Base-by-base conservation (phyloP, 345 rosid genomes). In the Eutrema heterophyllum region DNA sequence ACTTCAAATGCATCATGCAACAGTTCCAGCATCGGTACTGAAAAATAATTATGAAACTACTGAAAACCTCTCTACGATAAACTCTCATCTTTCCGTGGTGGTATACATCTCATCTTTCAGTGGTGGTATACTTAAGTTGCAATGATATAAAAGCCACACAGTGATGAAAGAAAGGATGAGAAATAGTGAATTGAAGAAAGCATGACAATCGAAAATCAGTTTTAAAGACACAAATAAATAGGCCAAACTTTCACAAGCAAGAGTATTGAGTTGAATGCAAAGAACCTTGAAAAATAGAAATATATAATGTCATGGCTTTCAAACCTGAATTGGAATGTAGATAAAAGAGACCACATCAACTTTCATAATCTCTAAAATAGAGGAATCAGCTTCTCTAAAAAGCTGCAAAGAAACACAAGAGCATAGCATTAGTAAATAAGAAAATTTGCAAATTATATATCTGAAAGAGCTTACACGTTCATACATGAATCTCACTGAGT, bases 401-500 rank as follows among this genome's bases (percentile, higher is more conserved):
- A 95, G 81, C 99, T 95, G 91, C 80, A 86, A 85, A 49, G 73
- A 79, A 59, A 33, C 39, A 84, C 58, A 68, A 59, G 64, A 74
- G 53, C 62, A 78, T 54, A 63, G 9, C 62, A 56, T 67, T 12
- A 52, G 36, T 71, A 61, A 73, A 60, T 43, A 73, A 68, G 49
- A 26, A 38, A 29, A 61, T 14, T 12, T 49, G 21, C 65, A 71
- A 54, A 57, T 72, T 52, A 56, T 56, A 76, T 70, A 36, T 69
- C 33, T 33, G 43, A 64, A 72, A 70, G 45, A 75, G 59, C 78
- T 78, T 72, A 72, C 64, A 49, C 40, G 39, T 44, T 41, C 77
- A 68, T 95, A 95, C 99, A 87, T 95, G 93, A 81, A 95, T 90
- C 86, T 92, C 99, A 79, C 92, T 87, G 68, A 90, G 83, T 78